Percentiles rank a stretch among this genome's conserved stretches.
These are phyloP conservation scores for Aureobasidium sp. DNA, from an alignment of 2,329 filamentous ascomycete species.

Conservation along the genomic window DNA sequence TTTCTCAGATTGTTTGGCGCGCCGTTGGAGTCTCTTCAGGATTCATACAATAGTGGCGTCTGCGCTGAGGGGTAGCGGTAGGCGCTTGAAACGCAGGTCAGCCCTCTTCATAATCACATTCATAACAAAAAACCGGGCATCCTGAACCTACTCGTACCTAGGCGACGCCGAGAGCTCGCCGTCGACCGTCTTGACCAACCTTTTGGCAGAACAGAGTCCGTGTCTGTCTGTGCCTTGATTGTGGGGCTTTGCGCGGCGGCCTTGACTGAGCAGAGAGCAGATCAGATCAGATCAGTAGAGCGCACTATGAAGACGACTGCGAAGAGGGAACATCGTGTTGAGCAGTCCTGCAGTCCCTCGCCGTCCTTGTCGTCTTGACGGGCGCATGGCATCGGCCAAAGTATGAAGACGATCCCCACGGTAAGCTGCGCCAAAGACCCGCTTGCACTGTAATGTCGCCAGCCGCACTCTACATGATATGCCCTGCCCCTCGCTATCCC, in stretches of 20 bases:
- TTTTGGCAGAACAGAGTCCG: too few relatives aligned
- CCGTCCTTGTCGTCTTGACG: constrained; percentile 2
- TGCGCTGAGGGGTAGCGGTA: constrained; percentile 11
- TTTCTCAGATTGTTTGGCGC: background rate
- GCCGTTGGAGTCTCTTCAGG: background rate
- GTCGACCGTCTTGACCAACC: constrained; percentile 2
- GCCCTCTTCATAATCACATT: background rate
- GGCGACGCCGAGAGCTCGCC: constrained; percentile 13
- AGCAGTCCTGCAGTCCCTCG: background rate
- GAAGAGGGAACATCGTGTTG: constrained; percentile 5
- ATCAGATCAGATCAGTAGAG: constrained; percentile 7
- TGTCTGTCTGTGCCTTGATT: constrained; percentile 12
- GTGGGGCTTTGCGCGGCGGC: constrained; percentile 15
- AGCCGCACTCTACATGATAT: constrained; percentile 4
- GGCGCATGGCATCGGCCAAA: constrained; percentile 25
- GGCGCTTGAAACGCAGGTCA: constrained; percentile 12
- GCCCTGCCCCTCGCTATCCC: constrained; percentile 7
- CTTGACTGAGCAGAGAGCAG: background rate
- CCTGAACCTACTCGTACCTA: background rate
- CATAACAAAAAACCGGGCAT: constrained; percentile 15
- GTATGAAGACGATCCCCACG: constrained; percentile 43
- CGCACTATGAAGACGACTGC: constrained; percentile 31
- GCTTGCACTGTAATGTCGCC: constrained; percentile 9
- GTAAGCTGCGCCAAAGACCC: constrained; percentile 25
- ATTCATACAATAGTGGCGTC: constrained; percentile 6